Evolutionary conservation across 805 yeast species (phyloP), one percentile per base, ranked within the genome.

Genomic region (Metschnikowia proteae): DNA sequence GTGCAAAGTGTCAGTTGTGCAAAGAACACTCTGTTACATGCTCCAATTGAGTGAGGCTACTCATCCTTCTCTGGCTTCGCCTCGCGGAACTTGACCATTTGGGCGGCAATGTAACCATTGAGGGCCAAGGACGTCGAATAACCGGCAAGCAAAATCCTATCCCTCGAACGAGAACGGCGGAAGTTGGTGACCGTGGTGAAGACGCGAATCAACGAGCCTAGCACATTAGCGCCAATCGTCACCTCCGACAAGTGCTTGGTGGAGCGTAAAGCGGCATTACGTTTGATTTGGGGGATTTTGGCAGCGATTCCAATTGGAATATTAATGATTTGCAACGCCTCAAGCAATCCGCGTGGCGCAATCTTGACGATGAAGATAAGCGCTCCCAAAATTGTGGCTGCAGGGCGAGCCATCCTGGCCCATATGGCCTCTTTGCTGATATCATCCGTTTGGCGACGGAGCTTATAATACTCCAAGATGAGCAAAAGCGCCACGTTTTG

Each of bases 171-270:
- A 22, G 44, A 43, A 41, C 58, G 50, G 50, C 62, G 60, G 57
- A 61, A 66, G 49, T 63, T 63, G 50, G 68, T 65, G 10, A 64
- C 45, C 7, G 76, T 68, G 35, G 78, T 72, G 55, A 67, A 71
- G 22, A 73, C 71, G 42, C 78, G 62, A 41, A 67, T 57, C 40
- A 64, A 55, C 7, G 75, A 64, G 1, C 78, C 78, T 23, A 68
- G 38, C 34, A 65, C 63, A 52, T 71, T 73, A 48, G 76, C 78
- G 27, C 67, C 61, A 31, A 72, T 62, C n/a, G 75, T 72, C 38
- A 70, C 57, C 27, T 57, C 63, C 8, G 73, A 64, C 39, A 73
- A 66, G 51, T 70, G 75, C 13, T 55, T 56, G 1, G 76, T 68
- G 3, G 75, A 67, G 38, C 62, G 59, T 52, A 72, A 62, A 23